Conservation (phyloP, 352 stramenopile species). For the Thalassiosira mediterranea region DNA sequence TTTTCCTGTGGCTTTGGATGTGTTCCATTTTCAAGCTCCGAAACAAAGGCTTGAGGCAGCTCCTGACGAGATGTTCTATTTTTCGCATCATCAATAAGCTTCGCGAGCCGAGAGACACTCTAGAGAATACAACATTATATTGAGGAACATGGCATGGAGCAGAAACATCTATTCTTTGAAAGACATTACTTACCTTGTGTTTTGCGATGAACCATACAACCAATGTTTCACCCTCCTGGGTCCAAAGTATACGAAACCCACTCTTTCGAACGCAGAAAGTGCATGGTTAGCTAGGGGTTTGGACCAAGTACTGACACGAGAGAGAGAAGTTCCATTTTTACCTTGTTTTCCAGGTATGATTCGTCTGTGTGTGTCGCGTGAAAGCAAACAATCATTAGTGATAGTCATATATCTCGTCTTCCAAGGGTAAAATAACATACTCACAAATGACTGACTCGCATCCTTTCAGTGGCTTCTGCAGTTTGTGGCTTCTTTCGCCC, state of each 20-base stretch:
- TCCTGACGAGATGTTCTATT: slow-evolving; percentile 53
- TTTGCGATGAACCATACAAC: slow-evolving; percentile 67
- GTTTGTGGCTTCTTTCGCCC: slow-evolving; percentile 48
- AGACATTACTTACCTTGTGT: slow-evolving; percentile 40
- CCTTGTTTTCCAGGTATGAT: slow-evolving; percentile 23
- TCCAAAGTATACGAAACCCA: slow-evolving; percentile 46
- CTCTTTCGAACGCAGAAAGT: too few species aligned
- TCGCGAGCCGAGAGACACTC: slow-evolving; percentile 59
- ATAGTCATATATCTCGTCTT: too few species aligned
- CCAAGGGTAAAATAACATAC: slow-evolving; percentile 1
- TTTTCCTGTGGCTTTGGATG: neutral
- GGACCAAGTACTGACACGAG: too few species aligned
- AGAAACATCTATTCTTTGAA: too few species aligned
- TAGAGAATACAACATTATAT: too few species aligned
- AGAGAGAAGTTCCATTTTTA: neutral
- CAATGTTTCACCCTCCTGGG: slow-evolving; percentile 29
- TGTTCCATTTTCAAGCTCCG: slow-evolving; percentile 4
- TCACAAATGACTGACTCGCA: slow-evolving; percentile 31
- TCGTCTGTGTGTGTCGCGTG: slow-evolving; percentile 5
- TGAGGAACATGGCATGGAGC: too few species aligned
- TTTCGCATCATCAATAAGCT: slow-evolving; percentile 72
- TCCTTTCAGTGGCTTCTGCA: slow-evolving; percentile 31
- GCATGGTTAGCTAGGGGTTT: too few species aligned
- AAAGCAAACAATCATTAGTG: neutral
- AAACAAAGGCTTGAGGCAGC: slow-evolving; percentile 17